Evolutionary conservation across 2,329 filamentous ascomycete species (phyloP), one percentile per base, ranked within the genome.

Genomic region (Magnaporthiopsis poae): DNA sequence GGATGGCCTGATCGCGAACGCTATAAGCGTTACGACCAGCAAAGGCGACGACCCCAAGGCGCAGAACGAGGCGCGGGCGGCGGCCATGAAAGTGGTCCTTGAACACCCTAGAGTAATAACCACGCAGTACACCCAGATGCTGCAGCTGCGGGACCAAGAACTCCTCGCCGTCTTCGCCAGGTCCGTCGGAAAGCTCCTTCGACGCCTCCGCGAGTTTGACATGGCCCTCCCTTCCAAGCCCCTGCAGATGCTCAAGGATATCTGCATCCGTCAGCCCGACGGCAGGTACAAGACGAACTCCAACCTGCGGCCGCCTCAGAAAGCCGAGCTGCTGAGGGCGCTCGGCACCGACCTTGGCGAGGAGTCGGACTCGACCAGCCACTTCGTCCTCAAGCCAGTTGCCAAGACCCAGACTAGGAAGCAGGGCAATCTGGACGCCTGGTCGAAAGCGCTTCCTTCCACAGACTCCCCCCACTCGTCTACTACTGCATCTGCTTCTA

Each of bases 111-210:
- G 86, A 5, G 77, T 77, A 64, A 84, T 78, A 65, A 80, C 90
- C 13, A 85, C 89, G 75, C 87, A 87, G 21, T 88, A 96, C 77
- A 88, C 90, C 56, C 91, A 90, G 74, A 96, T 96, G 92, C 84
- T 99, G 66, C 88, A 95, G 67, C 83, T 99, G 5, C 90, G 94
- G 69, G 95, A 99, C 75, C 84, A 87, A 66, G 97, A 92, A 77
- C 84, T 99, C 9, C 88, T 95, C 52, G 87, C 85, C 68, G 91
- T 91, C 59, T 88, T 94, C 18, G 91, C 96, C 63, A 88, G 87
- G 35, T 84, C 98, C 35, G 86, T 97, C 39, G 87, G 88, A 71
- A 96, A 96, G 75, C 88, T 99, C 67, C 83, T 99, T 52, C 85
- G 86, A 18, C 88, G 92, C 29, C 81, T 99, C n/a, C 87, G 88